A percentile compares a stretch with the other conserved stretches of the same genome.
Evolutionary conservation across 257 asterid species (phyloP).

Genomic region (Vinca minor): DNA sequence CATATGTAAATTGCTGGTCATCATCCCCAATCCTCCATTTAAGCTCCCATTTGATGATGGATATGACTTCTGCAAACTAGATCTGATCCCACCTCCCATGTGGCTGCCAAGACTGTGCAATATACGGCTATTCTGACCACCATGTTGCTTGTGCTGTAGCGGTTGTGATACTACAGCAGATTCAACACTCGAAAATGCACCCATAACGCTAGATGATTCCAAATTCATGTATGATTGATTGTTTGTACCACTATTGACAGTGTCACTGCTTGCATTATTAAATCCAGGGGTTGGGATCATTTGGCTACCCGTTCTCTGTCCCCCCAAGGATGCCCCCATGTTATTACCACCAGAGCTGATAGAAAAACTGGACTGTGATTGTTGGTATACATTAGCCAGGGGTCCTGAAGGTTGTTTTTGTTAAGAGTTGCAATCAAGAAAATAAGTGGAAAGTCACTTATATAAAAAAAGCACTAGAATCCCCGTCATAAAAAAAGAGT

Average conservation of each 20-base stretch:
- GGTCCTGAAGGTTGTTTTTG: conserved; percentile 58
- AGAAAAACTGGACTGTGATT: conserved; percentile 46
- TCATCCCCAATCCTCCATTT: conserved; percentile 63
- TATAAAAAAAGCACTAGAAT: conserved; percentile 8
- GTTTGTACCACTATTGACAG: conserved; percentile 32
- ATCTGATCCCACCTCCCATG: conserved; percentile 70
- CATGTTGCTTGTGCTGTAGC: conserved; percentile 64
- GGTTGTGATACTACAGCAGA: conserved; percentile 53
- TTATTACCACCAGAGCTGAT: conserved; percentile 53
- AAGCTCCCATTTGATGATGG: conserved; percentile 52
- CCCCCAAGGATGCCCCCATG: conserved; percentile 52
- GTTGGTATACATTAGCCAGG: conserved; percentile 62
- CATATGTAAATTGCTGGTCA: conserved; percentile 41
- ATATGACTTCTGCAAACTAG: conserved; percentile 66
- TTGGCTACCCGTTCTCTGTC: conserved; percentile 72
- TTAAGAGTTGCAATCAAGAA: conserved; percentile 25
- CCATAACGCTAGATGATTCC: conserved; percentile 47
- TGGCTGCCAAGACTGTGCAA: conserved; percentile 78
- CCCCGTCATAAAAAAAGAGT: conserved; percentile 42
- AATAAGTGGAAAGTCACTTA: conserved; percentile 12
- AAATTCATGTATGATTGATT: conserved; percentile 43
- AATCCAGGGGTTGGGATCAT: conserved; percentile 98
- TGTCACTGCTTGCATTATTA: conserved; percentile 39
- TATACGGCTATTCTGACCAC: conserved; percentile 70
- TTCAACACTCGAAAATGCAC: conserved; percentile 51